phyloP scores from a whole-genome alignment of 2,329 filamentous ascomycete genomes.

The Dryadomyces sulphureus region DNA sequence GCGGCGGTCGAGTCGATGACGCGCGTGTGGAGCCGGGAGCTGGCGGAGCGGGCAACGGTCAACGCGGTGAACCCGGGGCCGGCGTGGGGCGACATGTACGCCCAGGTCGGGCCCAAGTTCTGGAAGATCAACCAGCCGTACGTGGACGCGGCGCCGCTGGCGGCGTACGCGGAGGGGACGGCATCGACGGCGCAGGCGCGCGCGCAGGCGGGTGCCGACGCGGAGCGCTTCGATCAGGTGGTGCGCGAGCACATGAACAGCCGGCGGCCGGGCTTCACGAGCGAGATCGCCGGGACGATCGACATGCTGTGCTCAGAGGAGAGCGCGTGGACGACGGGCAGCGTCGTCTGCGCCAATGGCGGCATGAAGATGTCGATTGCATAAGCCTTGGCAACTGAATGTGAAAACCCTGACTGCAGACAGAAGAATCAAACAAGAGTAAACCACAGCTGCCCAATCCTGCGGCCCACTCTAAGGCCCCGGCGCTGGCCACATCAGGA shows the following conservation, averaged over 20 bases:
- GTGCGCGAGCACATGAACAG: neutral
- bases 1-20: slow-evolving; percentile 45
- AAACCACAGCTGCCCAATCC: too few relatives aligned
- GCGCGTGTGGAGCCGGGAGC: slow-evolving; percentile 43
- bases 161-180: neutral
- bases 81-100: slow-evolving; percentile 2
- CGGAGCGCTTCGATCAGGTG: neutral
- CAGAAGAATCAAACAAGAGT: too few relatives aligned
- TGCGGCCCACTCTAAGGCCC: too few relatives aligned
- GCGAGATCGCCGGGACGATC: slow-evolving; percentile 2
- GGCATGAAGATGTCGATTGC: slow-evolving; percentile 4
- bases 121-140: slow-evolving; percentile 1
- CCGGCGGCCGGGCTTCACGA: slow-evolving; percentile 14
- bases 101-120: neutral
- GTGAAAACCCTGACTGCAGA: too few relatives aligned
- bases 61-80: slow-evolving; percentile 47
- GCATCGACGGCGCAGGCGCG: neutral
- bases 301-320: slow-evolving; percentile 2
- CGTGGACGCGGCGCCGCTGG: neutral
- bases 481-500: too few relatives aligned
- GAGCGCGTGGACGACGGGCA: slow-evolving; percentile 1
- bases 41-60: slow-evolving; percentile 39
- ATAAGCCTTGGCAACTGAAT: too few relatives aligned
- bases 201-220: neutral
- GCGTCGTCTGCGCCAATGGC: slow-evolving; percentile 3